Base-by-base conservation (phyloP, 805 yeast genomes). In the Teunomyces barrocoloradensis region DNA sequence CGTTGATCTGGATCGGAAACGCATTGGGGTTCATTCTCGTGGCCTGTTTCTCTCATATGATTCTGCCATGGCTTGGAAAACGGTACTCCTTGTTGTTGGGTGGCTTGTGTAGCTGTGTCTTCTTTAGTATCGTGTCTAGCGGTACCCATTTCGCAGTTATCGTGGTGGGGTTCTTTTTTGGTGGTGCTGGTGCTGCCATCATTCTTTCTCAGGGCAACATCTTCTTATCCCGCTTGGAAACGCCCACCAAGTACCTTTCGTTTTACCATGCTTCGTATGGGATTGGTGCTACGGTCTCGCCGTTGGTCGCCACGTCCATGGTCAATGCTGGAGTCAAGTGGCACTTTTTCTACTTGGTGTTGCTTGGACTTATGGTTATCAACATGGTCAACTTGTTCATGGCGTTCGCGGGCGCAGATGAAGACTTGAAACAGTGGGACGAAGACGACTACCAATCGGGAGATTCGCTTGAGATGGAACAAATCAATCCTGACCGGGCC, bases 221-320 rank as follows among this genome's bases (percentile, higher is more conserved):
- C 13, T 81, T 79, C 53, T 50, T 80, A 15, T 65, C 81, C 3
- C 62, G 74, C 47, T 63, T 84, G 32, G 72, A 73, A 20, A 79
- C 80, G 48, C 75, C 80, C 42, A 81, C 85, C 41, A 78, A 75
- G 45, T 70, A 79, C 48, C 71, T 85, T 64, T 87, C 91, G 1
- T 61, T 73, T 21, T 68, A 79, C 48, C 94, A 87, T 65, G 91
- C 88, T 0, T 59, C 73, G 11, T 87, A 85, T 61, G 95, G 95
- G 0, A 54, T 81, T 2, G 90, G 91, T 2, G 88, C 90, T 1
- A 81, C 87, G 40, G 53, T 82, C 1, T 76, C 89, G 2, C 91
- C 95, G 2, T 74, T 87, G 15, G 59, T 82, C 27, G 83, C 85
- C 3, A 79, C 88, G 0, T 64, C 74, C 0, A 69, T 84, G 74